Percentiles rank a stretch among this genome's conserved stretches.
Conservation (phyloP, 2,329 filamentous ascomycete genomes). For the Trichoderma gracile region DNA sequence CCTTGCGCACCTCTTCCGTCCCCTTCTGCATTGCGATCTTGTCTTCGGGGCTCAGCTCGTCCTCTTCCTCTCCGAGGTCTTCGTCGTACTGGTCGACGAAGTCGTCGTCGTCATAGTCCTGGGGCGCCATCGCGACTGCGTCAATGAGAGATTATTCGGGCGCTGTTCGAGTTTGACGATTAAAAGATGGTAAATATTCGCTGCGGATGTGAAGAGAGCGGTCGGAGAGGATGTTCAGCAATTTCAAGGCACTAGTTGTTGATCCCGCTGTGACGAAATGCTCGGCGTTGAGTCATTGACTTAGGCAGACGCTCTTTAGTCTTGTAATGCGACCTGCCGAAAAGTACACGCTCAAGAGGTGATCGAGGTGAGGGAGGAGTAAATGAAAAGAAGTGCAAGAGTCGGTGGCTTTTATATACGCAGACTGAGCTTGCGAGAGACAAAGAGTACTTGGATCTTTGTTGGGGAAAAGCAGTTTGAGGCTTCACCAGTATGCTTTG, state of each 20-base stretch:
- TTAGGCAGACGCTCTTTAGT: conserved; percentile 11
- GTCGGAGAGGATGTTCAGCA: neutral
- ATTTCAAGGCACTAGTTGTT: conserved; percentile 1
- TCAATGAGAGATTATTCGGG: neutral
- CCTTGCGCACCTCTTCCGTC: conserved; percentile 64
- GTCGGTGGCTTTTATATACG: too few species aligned
- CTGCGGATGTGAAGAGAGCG: neutral
- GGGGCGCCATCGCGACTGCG: conserved; percentile 30
- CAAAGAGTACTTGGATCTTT: too few species aligned
- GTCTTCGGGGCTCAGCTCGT: conserved; percentile 52
- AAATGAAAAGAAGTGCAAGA: neutral
- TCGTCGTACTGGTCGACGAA: conserved; percentile 52
- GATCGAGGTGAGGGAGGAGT: neutral
- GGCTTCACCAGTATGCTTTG: neutral
- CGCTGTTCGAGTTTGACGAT: neutral
- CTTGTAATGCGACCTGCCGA: neutral
- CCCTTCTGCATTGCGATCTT: conserved; percentile 59
- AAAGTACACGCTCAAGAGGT: neutral
- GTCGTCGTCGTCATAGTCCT: conserved; percentile 50
- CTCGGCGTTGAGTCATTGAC: conserved; percentile 20
- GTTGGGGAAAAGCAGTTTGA: too few species aligned
- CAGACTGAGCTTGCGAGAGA: too few species aligned
- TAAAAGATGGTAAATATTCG: neutral
- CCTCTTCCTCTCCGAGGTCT: conserved; percentile 46
- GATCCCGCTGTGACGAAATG: conserved; percentile 1